Evolutionary conservation across 2,329 filamentous ascomycete species (phyloP), one percentile per base, ranked within the genome.

Genomic region (Pyrenophora tritici-repentis): DNA sequence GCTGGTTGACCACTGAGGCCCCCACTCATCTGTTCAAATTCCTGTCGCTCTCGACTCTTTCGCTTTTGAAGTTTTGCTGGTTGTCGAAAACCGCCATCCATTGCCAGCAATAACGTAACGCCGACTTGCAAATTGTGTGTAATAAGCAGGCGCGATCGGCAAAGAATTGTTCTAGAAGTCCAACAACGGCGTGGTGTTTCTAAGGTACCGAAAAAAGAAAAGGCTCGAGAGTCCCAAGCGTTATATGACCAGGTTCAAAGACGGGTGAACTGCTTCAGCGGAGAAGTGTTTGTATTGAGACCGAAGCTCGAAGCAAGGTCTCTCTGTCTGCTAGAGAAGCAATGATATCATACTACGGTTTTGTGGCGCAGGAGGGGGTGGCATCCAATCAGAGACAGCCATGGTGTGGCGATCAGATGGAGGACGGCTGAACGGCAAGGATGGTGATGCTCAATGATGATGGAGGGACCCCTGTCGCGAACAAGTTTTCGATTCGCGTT

Each of bases 41-140:
- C 65, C 42, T 63, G 62, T 50, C 66, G 59, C 42, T 68, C 67
- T 46, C 69, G 56, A 47, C 61, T 63, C 51, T 65, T 67, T 48
- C 68, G 60, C 50, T 71, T 72, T 42, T 68, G 63, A 22, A 72
- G 61, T 52, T 71, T 72, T 33, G 59, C 58, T 40, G 63, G 59
- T 20, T 58, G 63, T 47, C 64, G 59, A 38, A 58, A 58, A 38
- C 51, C 45, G 42, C 58, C 59, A 38, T 64, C 58, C 62, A 66
- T 66, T 29, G 35, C 46, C 26, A 32, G 33, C n/a, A 13, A 16
- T 31, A 38, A 18, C 13, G 29, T 24, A 34, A 26, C 16, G 29
- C 13, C 20, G 33, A 20, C 32, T 14, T 17, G 22, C n/a, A 13
- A 39, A 8, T 37, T 14, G 6, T n/a, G 20, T 32, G 22, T 14